These are phyloP conservation scores for Amoeboaphelidium occidentale DNA, from an alignment of 371 early-diverging fungal species.

Conservation along the genomic window DNA sequence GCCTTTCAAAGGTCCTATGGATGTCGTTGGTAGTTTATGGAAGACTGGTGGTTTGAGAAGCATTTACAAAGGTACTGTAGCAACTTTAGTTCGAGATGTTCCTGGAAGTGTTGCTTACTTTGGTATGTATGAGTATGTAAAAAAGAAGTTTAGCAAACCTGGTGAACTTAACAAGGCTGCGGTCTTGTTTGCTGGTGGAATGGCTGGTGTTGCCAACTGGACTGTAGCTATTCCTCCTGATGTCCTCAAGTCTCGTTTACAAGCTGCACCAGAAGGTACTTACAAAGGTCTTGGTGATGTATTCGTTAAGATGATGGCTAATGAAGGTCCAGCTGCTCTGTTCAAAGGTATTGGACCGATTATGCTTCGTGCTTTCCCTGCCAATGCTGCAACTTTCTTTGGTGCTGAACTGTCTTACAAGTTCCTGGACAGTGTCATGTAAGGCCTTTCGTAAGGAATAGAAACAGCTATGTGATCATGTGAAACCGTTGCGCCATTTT, in stretches of 20 bases:
- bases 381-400: conserved; percentile 33
- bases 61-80: conserved; percentile 28
- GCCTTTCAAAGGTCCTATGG: conserved; percentile 53
- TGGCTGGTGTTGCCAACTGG: conserved; percentile 29
- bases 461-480: background rate
- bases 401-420: conserved; percentile 37
- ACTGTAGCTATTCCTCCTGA: conserved; percentile 52
- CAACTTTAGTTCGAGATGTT: conserved; percentile 74
- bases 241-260: conserved; percentile 87
- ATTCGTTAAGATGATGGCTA: conserved; percentile 36
- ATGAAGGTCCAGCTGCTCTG: conserved; percentile 72
- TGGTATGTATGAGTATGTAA: conserved; percentile 76
- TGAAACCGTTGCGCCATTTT: too few species aligned
- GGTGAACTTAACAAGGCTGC: conserved; percentile 41
- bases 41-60: conserved; percentile 28
- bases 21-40: conserved; percentile 41
- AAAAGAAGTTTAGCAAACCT: conserved; percentile 51
- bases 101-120: conserved; percentile 93
- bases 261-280: conserved; percentile 79
- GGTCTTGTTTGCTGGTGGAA: conserved; percentile 82
- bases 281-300: conserved; percentile 56
- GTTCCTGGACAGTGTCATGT: conserved; percentile 24
- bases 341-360: conserved; percentile 92
- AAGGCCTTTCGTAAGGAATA: background rate
- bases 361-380: conserved; percentile 78